These are phyloP conservation scores for Cercospora sp. DNA, from an alignment of 2,329 filamentous ascomycete genomes.

Conservation along the genomic window DNA sequence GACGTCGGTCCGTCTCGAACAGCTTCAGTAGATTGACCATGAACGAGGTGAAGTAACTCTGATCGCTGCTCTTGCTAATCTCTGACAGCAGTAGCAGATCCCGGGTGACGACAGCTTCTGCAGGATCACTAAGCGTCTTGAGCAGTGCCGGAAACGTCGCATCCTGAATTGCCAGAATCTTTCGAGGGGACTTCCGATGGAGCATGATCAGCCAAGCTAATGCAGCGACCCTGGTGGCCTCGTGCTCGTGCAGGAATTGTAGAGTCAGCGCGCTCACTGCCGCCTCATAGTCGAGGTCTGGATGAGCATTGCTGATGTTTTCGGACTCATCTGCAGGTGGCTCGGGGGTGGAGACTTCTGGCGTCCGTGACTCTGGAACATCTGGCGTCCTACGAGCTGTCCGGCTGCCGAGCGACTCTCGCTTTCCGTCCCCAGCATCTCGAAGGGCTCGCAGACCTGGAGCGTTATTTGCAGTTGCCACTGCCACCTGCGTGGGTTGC, in stretches of 20 bases:
- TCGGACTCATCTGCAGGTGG: constrained; percentile 26
- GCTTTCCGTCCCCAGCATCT: constrained; percentile 22
- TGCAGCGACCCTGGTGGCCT: constrained; percentile 89
- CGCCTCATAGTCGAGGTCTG: constrained; percentile 72
- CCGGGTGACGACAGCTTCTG: constrained; percentile 92
- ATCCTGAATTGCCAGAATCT: constrained; percentile 87
- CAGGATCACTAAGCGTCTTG: constrained; percentile 93
- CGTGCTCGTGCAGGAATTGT: constrained; percentile 93
- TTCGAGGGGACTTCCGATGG: constrained; percentile 88
- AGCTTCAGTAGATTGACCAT: constrained; percentile 96
- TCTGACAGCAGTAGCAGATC: constrained; percentile 92
- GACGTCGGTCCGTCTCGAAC: constrained; percentile 88
- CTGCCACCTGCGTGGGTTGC: constrained; percentile 5
- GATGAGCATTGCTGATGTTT: constrained; percentile 14
- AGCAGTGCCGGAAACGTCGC: constrained; percentile 94
- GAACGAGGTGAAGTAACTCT: constrained; percentile 96
- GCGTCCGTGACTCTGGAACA: constrained; percentile 28
- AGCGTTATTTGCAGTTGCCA: background rate
- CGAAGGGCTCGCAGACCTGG: constrained; percentile 6
- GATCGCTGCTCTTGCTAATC: constrained; percentile 93
- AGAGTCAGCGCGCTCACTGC: constrained; percentile 91
- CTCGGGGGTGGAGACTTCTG: constrained; percentile 34
- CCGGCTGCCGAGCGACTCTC: constrained; percentile 24
- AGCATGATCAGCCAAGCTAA: constrained; percentile 98
- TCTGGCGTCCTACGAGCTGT: constrained; percentile 31